phyloP scores from a whole-genome alignment of 352 stramenopile genomes.

The Phytophthora quininea region DNA sequence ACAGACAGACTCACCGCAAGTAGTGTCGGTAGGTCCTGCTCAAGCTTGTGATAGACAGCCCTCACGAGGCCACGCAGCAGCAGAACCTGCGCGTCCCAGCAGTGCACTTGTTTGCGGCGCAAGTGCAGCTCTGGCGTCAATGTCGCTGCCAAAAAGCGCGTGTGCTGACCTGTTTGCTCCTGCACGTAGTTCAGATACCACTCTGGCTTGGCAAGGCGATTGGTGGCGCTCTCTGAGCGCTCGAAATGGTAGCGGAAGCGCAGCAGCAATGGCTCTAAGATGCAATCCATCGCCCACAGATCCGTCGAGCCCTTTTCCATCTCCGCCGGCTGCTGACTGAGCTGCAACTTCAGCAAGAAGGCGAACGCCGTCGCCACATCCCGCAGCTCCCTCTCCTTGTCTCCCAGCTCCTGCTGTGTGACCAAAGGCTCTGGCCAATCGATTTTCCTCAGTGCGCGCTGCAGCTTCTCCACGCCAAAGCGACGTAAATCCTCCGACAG shows the following conservation, averaged over 20 bases:
- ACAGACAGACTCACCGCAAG: conserved; percentile 35
- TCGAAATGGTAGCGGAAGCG: conserved; percentile 83
- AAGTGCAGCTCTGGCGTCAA: conserved; percentile 60
- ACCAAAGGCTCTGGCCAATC: conserved; percentile 52
- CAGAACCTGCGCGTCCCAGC: conserved; percentile 65
- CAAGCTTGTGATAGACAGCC: conserved; percentile 55
- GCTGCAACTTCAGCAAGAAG: conserved; percentile 65
- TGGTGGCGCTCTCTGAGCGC: conserved; percentile 66
- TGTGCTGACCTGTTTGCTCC: conserved; percentile 58
- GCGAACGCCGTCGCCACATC: conserved; percentile 49
- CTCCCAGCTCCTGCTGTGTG: conserved; percentile 35
- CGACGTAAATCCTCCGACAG: conserved; percentile 53
- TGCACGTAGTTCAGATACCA: conserved; percentile 73
- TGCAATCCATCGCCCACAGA: conserved; percentile 70
- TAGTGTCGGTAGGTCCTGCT: conserved; percentile 49
- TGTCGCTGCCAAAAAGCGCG: conserved; percentile 42
- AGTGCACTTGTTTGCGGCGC: conserved; percentile 48
- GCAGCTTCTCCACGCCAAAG: conserved; percentile 62
- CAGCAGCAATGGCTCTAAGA: conserved; percentile 59
- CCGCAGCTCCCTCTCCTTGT: conserved; percentile 37
- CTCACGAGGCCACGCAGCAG: conserved; percentile 57
- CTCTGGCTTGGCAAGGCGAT: conserved; percentile 75
- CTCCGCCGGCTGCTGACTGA: conserved; percentile 45
- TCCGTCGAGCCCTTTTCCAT: conserved; percentile 21
- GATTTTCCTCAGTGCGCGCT: conserved; percentile 45